Evolutionary conservation across 2,329 filamentous ascomycete species (phyloP), one percentile per base, ranked within the genome.

Genomic region (Fusarium transvaalense): DNA sequence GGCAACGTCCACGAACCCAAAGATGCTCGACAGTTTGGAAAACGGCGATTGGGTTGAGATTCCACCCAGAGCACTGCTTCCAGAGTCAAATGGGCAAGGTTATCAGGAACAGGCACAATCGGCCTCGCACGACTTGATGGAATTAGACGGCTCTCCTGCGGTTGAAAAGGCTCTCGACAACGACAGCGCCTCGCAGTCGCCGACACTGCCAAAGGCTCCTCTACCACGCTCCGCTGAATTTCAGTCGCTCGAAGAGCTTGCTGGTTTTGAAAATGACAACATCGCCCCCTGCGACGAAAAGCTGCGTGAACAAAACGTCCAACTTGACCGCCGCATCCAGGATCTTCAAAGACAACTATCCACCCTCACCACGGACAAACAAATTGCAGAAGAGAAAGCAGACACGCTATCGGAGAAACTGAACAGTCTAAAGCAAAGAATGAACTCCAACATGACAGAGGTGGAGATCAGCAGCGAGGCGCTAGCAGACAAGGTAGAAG

Each of bases 331-430:
- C 14, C 68, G 74, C 32, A 51, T 75, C 12, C 64, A 72, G 3
- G 66, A 68, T 15, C 66, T 77, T 37, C 57, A 53, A 37, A 60
- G 53, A 51, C 71, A 69, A 35, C 46, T 68, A 2, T 57, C 52
- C 29, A 34, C 45, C n/a, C 67, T 74, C 29, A 61, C 45, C 12
- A 69, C 64, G 5, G 74, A 75, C 45, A 77, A 71, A 53, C 69
- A 78, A 48, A 73, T 76, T 21, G 77, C 75, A 6, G 74, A 78
- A 46, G 76, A 76, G 43, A 74, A 73, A 21, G 71, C 74, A 14
- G 69, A 74, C 10, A 67, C 69, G 17, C 71, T 77, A 15, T 62
- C 73, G 25, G 71, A 69, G 35, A 68, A 64, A 29, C 64, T 73
- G 21, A 59, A 61, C 35, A 71, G 66, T 32, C 73, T 75, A 51